A percentile compares a stretch with the other conserved stretches of the same genome.
Evolutionary conservation across 2,329 filamentous ascomycete genomes (phyloP).

Genomic region (Dactylellina haptotyla): DNA sequence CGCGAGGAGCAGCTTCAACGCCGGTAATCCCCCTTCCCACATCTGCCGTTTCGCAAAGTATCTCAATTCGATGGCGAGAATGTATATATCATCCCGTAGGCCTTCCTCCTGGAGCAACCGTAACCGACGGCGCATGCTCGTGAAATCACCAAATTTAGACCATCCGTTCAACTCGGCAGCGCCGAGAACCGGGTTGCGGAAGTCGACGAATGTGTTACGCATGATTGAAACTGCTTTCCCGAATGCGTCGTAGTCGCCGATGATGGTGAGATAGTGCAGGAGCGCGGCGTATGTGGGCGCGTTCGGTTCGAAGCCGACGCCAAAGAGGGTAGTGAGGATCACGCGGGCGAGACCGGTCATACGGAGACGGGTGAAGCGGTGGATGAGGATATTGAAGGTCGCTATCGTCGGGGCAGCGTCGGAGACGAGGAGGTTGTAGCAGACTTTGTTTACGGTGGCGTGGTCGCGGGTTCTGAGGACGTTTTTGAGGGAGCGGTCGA

Average conservation of each 20-base stretch:
- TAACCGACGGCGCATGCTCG: slow-evolving; percentile 45
- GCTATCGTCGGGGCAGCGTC: slow-evolving; percentile 37
- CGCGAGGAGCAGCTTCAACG: slow-evolving; percentile 20
- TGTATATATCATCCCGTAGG: slow-evolving; percentile 37
- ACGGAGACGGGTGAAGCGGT: slow-evolving; percentile 43
- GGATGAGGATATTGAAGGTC: slow-evolving; percentile 48
- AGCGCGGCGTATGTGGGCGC: slow-evolving; percentile 40
- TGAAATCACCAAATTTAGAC: slow-evolving; percentile 51
- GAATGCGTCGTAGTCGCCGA: slow-evolving; percentile 42
- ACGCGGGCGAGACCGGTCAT: slow-evolving; percentile 36
- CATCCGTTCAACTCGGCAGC: slow-evolving; percentile 47
- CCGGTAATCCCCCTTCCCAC: slow-evolving; percentile 49
- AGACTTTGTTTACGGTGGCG: slow-evolving; percentile 42
- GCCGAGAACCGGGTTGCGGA: slow-evolving; percentile 40
- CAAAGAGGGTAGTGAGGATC: slow-evolving; percentile 46
- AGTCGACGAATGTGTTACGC: slow-evolving; percentile 39
- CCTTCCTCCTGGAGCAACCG: slow-evolving; percentile 46
- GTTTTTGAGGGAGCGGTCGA: slow-evolving; percentile 25
- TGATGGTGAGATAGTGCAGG: slow-evolving; percentile 43
- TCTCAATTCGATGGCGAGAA: slow-evolving; percentile 44
- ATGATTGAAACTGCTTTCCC: slow-evolving; percentile 46
- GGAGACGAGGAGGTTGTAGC: slow-evolving; percentile 50
- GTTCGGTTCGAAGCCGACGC: slow-evolving; percentile 40
- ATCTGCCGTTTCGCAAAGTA: slow-evolving; percentile 50
- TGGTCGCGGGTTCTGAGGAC: slow-evolving; percentile 10